Evolutionary conservation across 2,329 filamentous ascomycete species (phyloP).

Genomic region (Ciborinia camelliae): DNA sequence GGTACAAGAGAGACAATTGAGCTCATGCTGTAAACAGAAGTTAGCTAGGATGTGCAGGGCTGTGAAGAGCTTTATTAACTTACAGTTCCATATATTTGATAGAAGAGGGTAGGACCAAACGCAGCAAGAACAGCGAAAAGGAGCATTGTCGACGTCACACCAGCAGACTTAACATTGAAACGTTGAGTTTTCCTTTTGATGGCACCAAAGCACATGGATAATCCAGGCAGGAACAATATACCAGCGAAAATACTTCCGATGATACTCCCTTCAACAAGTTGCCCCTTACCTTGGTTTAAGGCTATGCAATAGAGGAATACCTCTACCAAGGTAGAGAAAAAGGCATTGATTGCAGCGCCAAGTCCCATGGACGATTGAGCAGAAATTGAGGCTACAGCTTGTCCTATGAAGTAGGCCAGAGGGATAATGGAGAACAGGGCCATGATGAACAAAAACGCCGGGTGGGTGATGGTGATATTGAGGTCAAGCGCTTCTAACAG

Average conservation of each 20-base stretch:
- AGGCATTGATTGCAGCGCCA: slow-evolving; percentile 94
- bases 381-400: slow-evolving; percentile 96
- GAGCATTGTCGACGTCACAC: slow-evolving; percentile 96
- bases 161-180: slow-evolving; percentile 94
- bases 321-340: slow-evolving; percentile 96
- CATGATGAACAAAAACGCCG: slow-evolving; percentile 80
- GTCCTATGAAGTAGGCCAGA: slow-evolving; percentile 95
- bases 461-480: slow-evolving; percentile 68
- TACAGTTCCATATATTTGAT: slow-evolving; percentile 94
- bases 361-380: slow-evolving; percentile 98
- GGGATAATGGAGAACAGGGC: slow-evolving; percentile 91
- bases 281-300: slow-evolving; percentile 84
- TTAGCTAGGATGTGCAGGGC: slow-evolving; percentile 37
- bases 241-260: slow-evolving; percentile 98
- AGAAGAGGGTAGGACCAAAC: slow-evolving; percentile 94
- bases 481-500: slow-evolving; percentile 66
- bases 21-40: slow-evolving; percentile 63
- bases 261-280: slow-evolving; percentile 92
- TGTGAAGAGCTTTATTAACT: slow-evolving; percentile 36
- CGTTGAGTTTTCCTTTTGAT: slow-evolving; percentile 97
- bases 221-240: slow-evolving; percentile 86
- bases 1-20: slow-evolving; percentile 72
- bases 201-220: slow-evolving; percentile 98
- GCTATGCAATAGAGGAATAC: slow-evolving; percentile 97
- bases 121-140: slow-evolving; percentile 93